Base-by-base conservation (phyloP, 2,329 filamentous ascomycete species). In the Exophiala sideris region DNA sequence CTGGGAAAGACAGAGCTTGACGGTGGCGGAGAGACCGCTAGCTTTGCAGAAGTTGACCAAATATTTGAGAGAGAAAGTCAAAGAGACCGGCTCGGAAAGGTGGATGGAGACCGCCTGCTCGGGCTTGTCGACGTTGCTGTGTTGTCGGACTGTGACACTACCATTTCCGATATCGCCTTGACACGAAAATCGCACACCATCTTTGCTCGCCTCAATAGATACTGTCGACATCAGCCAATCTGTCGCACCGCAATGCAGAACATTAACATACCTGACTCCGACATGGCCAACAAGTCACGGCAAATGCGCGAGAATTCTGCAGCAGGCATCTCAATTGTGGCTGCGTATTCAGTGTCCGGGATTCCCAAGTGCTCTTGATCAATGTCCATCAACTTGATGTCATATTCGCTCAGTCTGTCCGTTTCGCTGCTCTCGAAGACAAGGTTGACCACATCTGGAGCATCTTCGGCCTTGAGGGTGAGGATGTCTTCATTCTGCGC, bases 11-110 rank as follows among this genome's bases (percentile, higher is more conserved):
- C 88, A 95, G 65, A 99, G 86, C 77, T 88, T 94, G 74, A 99
- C 95, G 63, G 82, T 80, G 64, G 73, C 78, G 36, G 91, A 92
- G 58, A 99, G 79, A 49, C 84, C 86, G 60, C 90, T 88, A 33
- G 95, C 95, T 79, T 99, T 99, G 88, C 94, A 97, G 79, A 99
- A 99, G 83, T 97, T 97, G 81, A 95, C 89, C 2, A 99, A 86
- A 77, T 99, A 99, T 79, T 99, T 99, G 67, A 99, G 87, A 33
- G 94, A 97, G 79, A 99, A 99, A 46, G 92, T 97, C 60, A 99
- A 83, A 34, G 89, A 82, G 57, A 99, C 94, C 48, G 94, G 90
- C 78, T 99, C 95, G 36, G 84, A 87, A 58, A 99, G 84, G 69
- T 91, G 85, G 72, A 99, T 96, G 62, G 89, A 83, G 66, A 97